Evolutionary conservation across 106 monocot genomes (phyloP).

Genomic region (Apostasia ramifera): DNA sequence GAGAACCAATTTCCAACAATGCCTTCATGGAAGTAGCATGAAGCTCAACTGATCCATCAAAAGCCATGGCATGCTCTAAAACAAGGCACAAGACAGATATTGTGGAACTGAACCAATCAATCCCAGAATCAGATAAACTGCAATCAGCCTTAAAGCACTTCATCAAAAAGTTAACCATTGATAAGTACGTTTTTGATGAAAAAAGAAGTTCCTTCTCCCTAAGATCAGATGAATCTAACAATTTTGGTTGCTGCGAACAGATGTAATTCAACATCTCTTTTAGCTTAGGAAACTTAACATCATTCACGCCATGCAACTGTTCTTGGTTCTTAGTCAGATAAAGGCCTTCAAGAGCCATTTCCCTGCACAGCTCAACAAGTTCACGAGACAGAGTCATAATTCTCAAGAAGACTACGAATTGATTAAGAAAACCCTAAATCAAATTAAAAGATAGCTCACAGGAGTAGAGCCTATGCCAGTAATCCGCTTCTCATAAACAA

Average conservation of each 20-base stretch:
- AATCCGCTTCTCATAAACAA: too few species aligned
- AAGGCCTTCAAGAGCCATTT: constrained; percentile 92
- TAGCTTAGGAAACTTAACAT: constrained; percentile 50
- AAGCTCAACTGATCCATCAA: constrained; percentile 78
- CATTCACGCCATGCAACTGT: constrained; percentile 12
- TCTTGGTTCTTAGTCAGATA: constrained; percentile 46
- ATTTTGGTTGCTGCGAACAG: constrained; percentile 50
- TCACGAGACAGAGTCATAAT: too few species aligned
- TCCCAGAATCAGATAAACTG: constrained; percentile 14
- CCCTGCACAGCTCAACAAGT: constrained; percentile 32
- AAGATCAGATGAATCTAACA: constrained; percentile 40
- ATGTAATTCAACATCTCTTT: constrained; percentile 71
- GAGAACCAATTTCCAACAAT: constrained; percentile 70
- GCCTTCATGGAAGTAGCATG: constrained; percentile 72
- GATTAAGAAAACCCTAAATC: too few species aligned
- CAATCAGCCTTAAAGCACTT: constrained; percentile 72
- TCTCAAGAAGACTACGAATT: too few species aligned
- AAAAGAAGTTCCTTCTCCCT: constrained; percentile 59
- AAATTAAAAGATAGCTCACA: too few species aligned
- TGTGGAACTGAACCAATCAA: constrained; percentile 20
- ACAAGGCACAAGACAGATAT: constrained; percentile 48
- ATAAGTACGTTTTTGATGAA: constrained; percentile 74
- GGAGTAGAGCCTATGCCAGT: too few species aligned
- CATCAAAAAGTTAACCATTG: constrained; percentile 86
- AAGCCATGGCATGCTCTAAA: constrained; percentile 83